phyloP scores from a whole-genome alignment of 2,329 filamentous ascomycete genomes.

The Tolypocladium amazonense region DNA sequence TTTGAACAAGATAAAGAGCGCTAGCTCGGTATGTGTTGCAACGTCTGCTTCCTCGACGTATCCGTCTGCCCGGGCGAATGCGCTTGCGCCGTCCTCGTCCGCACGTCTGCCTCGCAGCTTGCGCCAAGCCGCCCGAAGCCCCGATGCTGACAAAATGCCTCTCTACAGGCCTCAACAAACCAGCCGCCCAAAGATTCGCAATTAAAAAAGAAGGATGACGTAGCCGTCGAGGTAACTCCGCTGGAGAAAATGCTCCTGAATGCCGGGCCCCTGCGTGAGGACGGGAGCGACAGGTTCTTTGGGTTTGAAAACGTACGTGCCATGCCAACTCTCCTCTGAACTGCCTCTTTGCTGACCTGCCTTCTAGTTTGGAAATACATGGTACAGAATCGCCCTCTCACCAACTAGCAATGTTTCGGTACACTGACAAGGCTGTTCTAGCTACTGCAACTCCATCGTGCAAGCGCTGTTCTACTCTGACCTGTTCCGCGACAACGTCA shows the following conservation, averaged over 20 bases:
- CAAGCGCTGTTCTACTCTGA: conserved; percentile 96
- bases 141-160: conserved; percentile 21
- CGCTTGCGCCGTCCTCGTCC: not conserved
- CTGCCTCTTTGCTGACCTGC: not conserved
- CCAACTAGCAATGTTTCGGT: conserved; percentile 1
- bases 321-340: conserved; percentile 1
- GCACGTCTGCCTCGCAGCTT: not conserved
- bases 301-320: conserved; percentile 88
- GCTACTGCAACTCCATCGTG: conserved; percentile 97
- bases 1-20: conserved; percentile 48
- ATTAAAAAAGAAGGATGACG: conserved; percentile 46
- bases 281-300: conserved; percentile 97
- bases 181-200: conserved; percentile 33
- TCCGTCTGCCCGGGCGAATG: not conserved
- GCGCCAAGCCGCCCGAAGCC: conserved; percentile 7
- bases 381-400: conserved; percentile 44
- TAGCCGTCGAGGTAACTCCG: conserved; percentile 48
- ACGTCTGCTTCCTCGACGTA: not conserved
- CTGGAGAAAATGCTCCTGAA: conserved; percentile 69
- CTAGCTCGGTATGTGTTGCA: conserved; percentile 38
- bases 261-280: conserved; percentile 67
- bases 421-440: conserved; percentile 28
- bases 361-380: conserved; percentile 86
- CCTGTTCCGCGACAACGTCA: conserved; percentile 84
- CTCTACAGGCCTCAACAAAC: conserved; percentile 30